Evolutionary conservation across 768 basidiomycete species (phyloP).

Genomic region (Termitomyces heimii): DNA sequence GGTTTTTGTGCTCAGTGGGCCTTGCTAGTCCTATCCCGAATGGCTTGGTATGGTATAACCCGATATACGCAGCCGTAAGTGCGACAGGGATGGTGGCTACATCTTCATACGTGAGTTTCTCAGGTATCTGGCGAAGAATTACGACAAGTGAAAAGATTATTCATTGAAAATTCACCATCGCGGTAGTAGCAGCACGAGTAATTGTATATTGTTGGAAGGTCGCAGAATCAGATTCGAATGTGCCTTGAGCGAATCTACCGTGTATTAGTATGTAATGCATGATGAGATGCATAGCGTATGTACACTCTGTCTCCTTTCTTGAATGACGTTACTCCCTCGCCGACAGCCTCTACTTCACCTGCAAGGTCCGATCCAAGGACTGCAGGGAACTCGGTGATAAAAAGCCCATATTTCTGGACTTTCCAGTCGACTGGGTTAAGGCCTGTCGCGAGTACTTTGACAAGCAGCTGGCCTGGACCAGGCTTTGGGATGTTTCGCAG

Average conservation of each 20-base stretch:
- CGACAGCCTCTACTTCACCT: constrained; percentile 45
- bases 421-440: constrained; percentile 52
- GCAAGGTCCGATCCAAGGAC: constrained; percentile 44
- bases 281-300: constrained; percentile 7
- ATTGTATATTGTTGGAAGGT: constrained; percentile 42
- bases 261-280: not conserved
- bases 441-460: constrained; percentile 31
- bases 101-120: constrained; percentile 29
- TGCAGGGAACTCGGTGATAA: constrained; percentile 36
- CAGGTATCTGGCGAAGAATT: constrained; percentile 25
- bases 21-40: constrained; percentile 19
- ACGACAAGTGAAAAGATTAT: not conserved
- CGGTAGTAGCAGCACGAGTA: constrained; percentile 29
- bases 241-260: constrained; percentile 33
- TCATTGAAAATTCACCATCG: constrained; percentile 25
- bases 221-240: constrained; percentile 28
- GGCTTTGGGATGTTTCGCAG: constrained; percentile 19
- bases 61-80: constrained; percentile 29
- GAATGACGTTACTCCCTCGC: constrained; percentile 44
- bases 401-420: constrained; percentile 33
- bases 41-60: constrained; percentile 22
- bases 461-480: constrained; percentile 32
- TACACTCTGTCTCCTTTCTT: constrained; percentile 51
- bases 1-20: constrained; percentile 19
- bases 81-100: constrained; percentile 36